Percentiles rank a stretch among this genome's conserved stretches.
phyloP scores from a whole-genome alignment of 2,329 filamentous ascomycete species.

The Huntiella omanensis region DNA sequence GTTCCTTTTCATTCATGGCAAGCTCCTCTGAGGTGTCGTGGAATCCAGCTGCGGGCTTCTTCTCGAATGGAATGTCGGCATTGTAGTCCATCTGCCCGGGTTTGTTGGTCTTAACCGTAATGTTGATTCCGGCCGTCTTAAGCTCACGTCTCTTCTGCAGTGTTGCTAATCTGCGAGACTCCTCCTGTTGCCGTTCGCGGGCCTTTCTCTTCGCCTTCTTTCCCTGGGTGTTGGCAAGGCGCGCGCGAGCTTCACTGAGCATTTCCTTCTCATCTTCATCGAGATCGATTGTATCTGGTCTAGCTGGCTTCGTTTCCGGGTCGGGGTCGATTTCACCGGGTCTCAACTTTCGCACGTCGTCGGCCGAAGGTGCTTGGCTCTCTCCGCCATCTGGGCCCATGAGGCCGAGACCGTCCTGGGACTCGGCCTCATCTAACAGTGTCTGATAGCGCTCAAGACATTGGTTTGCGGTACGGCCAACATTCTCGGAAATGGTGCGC shows the following conservation, averaged over 20 bases:
- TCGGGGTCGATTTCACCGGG: slow-evolving; percentile 95
- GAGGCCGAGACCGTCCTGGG: slow-evolving; percentile 68
- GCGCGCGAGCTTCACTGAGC: slow-evolving; percentile 90
- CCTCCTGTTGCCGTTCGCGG: slow-evolving; percentile 83
- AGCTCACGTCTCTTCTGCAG: slow-evolving; percentile 91
- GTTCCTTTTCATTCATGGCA: slow-evolving; percentile 60
- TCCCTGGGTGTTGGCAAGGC: slow-evolving; percentile 91
- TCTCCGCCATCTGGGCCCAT: slow-evolving; percentile 76
- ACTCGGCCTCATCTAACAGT: slow-evolving; percentile 86
- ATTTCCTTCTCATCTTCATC: slow-evolving; percentile 99
- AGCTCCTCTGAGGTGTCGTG: slow-evolving; percentile 83
- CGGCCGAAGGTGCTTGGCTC: slow-evolving; percentile 69
- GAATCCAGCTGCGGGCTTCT: slow-evolving; percentile 71
- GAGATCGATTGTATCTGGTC: slow-evolving; percentile 91
- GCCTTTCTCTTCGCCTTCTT: slow-evolving; percentile 99
- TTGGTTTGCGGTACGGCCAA: slow-evolving; percentile 89
- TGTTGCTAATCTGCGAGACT: slow-evolving; percentile 73
- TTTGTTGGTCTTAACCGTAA: slow-evolving; percentile 82
- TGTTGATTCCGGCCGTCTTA: slow-evolving; percentile 95
- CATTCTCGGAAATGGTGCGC: slow-evolving; percentile 93
- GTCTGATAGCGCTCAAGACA: slow-evolving; percentile 95
- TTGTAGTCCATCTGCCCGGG: slow-evolving; percentile 99
- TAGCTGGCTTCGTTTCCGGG: slow-evolving; percentile 84
- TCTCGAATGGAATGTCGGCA: slow-evolving; percentile 95
- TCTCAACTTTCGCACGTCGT: slow-evolving; percentile 73